Evolutionary conservation across 2,329 filamentous ascomycete genomes (phyloP).

Genomic region (Fusarium sp.): DNA sequence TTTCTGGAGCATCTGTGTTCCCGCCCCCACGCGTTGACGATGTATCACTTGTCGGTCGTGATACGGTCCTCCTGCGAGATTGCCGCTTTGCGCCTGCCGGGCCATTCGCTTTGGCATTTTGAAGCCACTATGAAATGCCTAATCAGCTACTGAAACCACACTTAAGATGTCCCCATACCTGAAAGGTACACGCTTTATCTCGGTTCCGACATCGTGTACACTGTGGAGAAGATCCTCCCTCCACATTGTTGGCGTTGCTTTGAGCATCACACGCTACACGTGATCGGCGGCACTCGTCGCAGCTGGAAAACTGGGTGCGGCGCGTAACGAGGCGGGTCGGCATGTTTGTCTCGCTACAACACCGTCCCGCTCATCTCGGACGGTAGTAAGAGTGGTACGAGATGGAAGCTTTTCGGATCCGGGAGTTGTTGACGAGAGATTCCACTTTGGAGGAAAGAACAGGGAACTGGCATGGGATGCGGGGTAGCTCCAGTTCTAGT

Average conservation of each 20-base stretch:
- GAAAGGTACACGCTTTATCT: constrained; percentile 46
- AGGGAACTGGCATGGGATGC: constrained; percentile 18
- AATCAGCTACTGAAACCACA: not conserved
- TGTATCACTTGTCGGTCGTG: constrained; percentile 25
- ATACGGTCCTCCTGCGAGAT: constrained; percentile 23
- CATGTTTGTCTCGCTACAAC: constrained; percentile 21
- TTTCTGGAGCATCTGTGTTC: not conserved
- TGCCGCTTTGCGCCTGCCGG: constrained; percentile 23
- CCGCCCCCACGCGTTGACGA: constrained; percentile 13
- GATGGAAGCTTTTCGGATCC: constrained; percentile 23
- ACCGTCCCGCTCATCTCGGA: not conserved
- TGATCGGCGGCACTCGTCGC: constrained; percentile 48
- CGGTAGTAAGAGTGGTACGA: not conserved
- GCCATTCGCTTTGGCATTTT: constrained; percentile 33
- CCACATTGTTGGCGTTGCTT: constrained; percentile 53
- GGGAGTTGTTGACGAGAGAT: constrained; percentile 4
- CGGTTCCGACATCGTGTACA: constrained; percentile 68
- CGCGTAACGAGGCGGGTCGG: constrained; percentile 36
- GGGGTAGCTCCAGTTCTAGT: constrained; percentile 28
- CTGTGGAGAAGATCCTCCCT: constrained; percentile 72
- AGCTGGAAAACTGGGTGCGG: constrained; percentile 53
- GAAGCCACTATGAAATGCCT: constrained; percentile 41
- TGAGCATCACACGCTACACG: constrained; percentile 48
- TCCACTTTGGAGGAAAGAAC: constrained; percentile 14
- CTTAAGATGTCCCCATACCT: constrained; percentile 27